phyloP scores from a whole-genome alignment of 2,329 filamentous ascomycete genomes.

The Nothophaeocryptopus gaeumannii region DNA sequence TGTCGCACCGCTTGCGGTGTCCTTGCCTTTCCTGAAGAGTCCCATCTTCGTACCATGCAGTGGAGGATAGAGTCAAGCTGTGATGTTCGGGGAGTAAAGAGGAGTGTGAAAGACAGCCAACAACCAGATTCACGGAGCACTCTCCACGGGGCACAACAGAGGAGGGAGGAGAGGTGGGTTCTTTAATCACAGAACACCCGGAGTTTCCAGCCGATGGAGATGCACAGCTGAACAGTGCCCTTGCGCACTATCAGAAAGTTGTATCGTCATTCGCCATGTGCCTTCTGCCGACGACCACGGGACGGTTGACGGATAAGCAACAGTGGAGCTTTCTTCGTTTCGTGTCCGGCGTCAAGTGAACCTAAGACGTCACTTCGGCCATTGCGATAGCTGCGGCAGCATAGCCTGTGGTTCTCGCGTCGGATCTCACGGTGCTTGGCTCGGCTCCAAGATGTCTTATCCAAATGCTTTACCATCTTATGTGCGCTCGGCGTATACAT shows the following conservation, averaged over 20 bases:
- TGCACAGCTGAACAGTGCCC: background rate
- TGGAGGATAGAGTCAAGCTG: too few relatives aligned
- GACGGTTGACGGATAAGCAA: background rate
- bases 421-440: too few relatives aligned
- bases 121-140: conserved; percentile 1
- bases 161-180: background rate
- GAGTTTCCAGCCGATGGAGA: conserved; percentile 7
- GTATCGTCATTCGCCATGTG: conserved; percentile 15
- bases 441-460: too few relatives aligned
- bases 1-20: conserved; percentile 8
- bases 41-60: too few relatives aligned
- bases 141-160: conserved; percentile 8
- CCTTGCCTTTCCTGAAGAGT: conserved; percentile 1
- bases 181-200: conserved; percentile 4
- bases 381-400: too few relatives aligned
- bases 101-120: background rate
- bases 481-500: too few relatives aligned
- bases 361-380: too few relatives aligned
- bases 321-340: conserved; percentile 2
- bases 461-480: too few relatives aligned
- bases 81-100: background rate
- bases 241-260: background rate
- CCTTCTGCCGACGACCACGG: background rate
- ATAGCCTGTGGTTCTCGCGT: too few relatives aligned
- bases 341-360: too few relatives aligned